Evolutionary conservation across 345 rosid species (phyloP).

Genomic region (Lumnitzera racemosa): DNA sequence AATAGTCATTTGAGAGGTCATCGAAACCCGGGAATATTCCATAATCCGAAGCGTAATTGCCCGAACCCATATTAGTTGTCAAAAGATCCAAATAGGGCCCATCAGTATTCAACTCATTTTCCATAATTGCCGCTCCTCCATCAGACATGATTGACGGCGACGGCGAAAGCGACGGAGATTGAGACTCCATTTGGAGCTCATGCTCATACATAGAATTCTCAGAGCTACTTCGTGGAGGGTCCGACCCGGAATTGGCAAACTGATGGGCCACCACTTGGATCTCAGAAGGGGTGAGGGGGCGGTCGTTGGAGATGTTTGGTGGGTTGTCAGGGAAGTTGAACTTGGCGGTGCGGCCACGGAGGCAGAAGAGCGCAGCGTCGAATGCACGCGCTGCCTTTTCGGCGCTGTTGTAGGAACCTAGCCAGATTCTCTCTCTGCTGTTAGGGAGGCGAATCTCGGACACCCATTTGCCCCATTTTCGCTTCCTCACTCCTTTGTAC

Average conservation of each 20-base stretch:
- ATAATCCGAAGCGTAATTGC: conserved; percentile 26
- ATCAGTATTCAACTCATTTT: neutral
- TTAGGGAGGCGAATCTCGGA: conserved; percentile 56
- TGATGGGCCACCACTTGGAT: conserved; percentile 55
- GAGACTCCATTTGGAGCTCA: conserved; percentile 33
- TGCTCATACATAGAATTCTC: conserved; percentile 17
- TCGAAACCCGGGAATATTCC: conserved; percentile 49
- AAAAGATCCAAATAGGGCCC: conserved; percentile 25
- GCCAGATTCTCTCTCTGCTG: conserved; percentile 53
- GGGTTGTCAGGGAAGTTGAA: conserved; percentile 72
- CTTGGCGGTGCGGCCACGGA: conserved; percentile 50
- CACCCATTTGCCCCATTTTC: conserved; percentile 70
- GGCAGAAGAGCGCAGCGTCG: conserved; percentile 76
- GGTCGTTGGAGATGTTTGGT: conserved; percentile 46
- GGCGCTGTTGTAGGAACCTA: conserved; percentile 59
- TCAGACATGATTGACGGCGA: conserved; percentile 26
- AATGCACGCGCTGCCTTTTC: conserved; percentile 84
- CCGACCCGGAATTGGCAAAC: conserved; percentile 40
- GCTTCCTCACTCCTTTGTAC: conserved; percentile 51
- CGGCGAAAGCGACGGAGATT: conserved; percentile 29
- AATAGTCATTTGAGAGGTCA: conserved; percentile 33
- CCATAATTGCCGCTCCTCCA: conserved; percentile 14
- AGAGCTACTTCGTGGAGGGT: conserved; percentile 7
- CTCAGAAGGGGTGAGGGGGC: conserved; percentile 35
- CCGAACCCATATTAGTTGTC: conserved; percentile 13